Evolutionary conservation across 352 stramenopile genomes (phyloP).

Genomic region (Pythium dissimile): DNA sequence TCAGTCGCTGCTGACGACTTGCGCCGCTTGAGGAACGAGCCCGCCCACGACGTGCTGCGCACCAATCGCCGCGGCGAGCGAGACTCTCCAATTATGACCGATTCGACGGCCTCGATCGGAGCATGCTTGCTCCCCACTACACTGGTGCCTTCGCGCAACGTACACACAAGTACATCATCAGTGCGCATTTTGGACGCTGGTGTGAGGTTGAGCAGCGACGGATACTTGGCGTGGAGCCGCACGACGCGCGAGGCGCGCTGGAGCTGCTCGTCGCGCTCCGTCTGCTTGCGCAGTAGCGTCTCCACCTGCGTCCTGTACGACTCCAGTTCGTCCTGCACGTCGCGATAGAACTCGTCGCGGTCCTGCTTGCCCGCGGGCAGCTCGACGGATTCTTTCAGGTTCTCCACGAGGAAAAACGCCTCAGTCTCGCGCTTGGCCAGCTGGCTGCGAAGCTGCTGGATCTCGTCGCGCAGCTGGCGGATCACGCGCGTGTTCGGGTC

Average conservation of each 20-base stretch:
- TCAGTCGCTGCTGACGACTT: slow-evolving; percentile 13
- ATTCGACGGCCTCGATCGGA: no score
- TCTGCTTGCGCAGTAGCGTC: slow-evolving; percentile 5
- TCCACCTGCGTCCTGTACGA: slow-evolving; percentile 14
- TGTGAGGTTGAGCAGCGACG: slow-evolving; percentile 14
- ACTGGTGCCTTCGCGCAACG: slow-evolving; percentile 15
- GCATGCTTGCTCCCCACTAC: slow-evolving; percentile 18
- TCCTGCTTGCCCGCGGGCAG: slow-evolving; percentile 16
- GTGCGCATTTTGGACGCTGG: not conserved
- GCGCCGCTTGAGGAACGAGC: slow-evolving; percentile 18
- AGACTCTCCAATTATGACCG: no score
- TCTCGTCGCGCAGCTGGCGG: slow-evolving; percentile 70
- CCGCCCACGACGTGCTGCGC: slow-evolving; percentile 15
- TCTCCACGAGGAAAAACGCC: slow-evolving; percentile 25
- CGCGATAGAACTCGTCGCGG: slow-evolving; percentile 22
- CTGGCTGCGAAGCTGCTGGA: slow-evolving; percentile 47
- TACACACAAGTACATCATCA: slow-evolving; percentile 16
- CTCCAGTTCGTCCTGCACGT: slow-evolving; percentile 17
- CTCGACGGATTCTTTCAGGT: slow-evolving; percentile 17
- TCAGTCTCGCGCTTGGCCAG: slow-evolving; percentile 31
- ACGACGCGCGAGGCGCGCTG: slow-evolving; percentile 11
- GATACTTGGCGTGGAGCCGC: slow-evolving; percentile 13
- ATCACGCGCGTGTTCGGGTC: slow-evolving; percentile 80
- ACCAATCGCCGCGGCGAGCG: slow-evolving; percentile 3
- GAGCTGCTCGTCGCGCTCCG: slow-evolving; percentile 9